These are phyloP conservation scores for Naegleria gruberi DNA, from an alignment of 208 protist genomes.

Conservation along the genomic window DNA sequence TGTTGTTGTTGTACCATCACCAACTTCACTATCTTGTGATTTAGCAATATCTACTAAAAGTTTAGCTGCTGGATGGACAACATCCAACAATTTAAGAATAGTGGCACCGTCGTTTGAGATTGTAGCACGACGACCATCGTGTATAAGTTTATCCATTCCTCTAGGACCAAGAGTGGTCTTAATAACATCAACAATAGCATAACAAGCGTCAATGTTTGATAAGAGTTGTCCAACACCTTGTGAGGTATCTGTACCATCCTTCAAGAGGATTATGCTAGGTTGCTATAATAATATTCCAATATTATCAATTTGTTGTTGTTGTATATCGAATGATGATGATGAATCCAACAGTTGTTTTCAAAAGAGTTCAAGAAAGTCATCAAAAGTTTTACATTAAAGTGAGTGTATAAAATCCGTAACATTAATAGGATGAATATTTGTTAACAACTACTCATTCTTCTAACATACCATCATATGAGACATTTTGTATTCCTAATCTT, in stretches of 20 bases:
- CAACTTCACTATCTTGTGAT: slow-evolving; percentile 94
- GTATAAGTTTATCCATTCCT: slow-evolving; percentile 99
- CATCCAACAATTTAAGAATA: slow-evolving; percentile 98
- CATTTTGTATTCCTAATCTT: too few species aligned
- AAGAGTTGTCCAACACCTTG: slow-evolving; percentile 99
- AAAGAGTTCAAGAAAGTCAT: too few species aligned
- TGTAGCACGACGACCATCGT: slow-evolving; percentile 74
- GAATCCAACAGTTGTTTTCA: too few species aligned
- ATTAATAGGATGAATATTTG: too few species aligned
- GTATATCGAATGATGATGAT: too few species aligned
- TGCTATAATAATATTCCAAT: too few species aligned
- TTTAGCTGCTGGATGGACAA: slow-evolving; percentile 98
- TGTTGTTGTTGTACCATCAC: slow-evolving; percentile 99
- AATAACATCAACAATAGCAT: slow-evolving; percentile 83
- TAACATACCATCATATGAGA: too few species aligned
- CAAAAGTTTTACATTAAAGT: too few species aligned
- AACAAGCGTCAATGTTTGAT: slow-evolving; percentile 99
- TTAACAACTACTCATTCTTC: too few species aligned
- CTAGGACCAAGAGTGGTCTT: slow-evolving; percentile 93
- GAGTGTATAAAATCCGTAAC: too few species aligned
- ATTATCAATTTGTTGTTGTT: too few species aligned
- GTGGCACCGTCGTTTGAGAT: slow-evolving; percentile 99
- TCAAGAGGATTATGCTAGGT: slow-evolving; percentile 97
- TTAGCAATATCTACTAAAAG: slow-evolving; percentile 99
- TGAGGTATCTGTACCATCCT: slow-evolving; percentile 98